These are phyloP conservation scores for Naematelia encephala DNA, from an alignment of 768 basidiomycete species.

Conservation along the genomic window DNA sequence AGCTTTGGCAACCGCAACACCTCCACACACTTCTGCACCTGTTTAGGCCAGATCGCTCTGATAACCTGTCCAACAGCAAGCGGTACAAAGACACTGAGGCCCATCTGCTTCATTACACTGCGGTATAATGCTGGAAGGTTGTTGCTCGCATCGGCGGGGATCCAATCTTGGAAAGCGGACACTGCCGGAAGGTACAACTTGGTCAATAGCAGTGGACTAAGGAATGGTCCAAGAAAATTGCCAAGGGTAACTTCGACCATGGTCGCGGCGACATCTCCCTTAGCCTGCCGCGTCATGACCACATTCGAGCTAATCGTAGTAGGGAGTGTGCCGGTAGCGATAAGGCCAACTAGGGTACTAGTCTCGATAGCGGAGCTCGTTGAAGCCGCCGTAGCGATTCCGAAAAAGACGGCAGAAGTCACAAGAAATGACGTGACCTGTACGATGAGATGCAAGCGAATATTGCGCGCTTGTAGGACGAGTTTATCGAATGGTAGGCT, in stretches of 20 bases:
- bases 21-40: constrained; percentile 24
- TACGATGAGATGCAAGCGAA: constrained; percentile 43
- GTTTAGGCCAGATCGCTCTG: constrained; percentile 31
- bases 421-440: constrained; percentile 45
- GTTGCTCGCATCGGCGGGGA: constrained; percentile 31
- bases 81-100: constrained; percentile 43
- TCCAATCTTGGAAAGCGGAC: constrained; percentile 27
- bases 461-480: constrained; percentile 28
- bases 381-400: constrained; percentile 19
- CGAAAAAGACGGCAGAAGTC: constrained; percentile 45
- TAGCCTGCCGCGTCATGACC: constrained; percentile 45
- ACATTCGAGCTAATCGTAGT: constrained; percentile 35
- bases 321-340: constrained; percentile 29
- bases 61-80: constrained; percentile 46
- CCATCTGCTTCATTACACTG: constrained; percentile 33
- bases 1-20: constrained; percentile 38
- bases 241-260: constrained; percentile 45
- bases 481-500: constrained; percentile 39
- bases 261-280: constrained; percentile 45
- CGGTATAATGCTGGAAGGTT: constrained; percentile 11
- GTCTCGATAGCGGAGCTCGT: constrained; percentile 19
- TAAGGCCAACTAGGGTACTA: constrained; percentile 40
- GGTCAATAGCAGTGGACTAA: constrained; percentile 42
- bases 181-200: constrained; percentile 25
- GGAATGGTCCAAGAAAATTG: constrained; percentile 46